Conservation (phyloP, 768 basidiomycete genomes). For the Auricularia sp. region DNA sequence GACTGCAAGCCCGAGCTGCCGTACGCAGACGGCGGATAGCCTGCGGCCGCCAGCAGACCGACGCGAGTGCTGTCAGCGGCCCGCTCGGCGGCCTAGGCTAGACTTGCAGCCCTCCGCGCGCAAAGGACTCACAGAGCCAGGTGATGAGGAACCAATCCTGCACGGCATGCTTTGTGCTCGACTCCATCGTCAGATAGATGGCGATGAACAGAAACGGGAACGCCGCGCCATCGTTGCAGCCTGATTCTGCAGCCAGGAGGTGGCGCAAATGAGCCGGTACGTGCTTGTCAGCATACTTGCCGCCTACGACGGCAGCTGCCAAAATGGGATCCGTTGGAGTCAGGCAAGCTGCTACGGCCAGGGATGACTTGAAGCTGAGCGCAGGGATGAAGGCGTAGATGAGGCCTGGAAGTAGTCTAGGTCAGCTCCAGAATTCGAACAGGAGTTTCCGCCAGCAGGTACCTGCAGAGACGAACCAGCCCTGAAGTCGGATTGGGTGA, state of each 20-base stretch:
- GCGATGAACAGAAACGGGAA: conserved; percentile 91
- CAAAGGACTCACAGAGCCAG: conserved; percentile 63
- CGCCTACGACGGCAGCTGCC: conserved; percentile 83
- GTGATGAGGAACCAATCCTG: conserved; percentile 81
- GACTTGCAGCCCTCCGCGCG: too few species aligned
- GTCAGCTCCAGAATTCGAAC: background rate
- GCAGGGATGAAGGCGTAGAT: conserved; percentile 89
- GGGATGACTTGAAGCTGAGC: conserved; percentile 78
- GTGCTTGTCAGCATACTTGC: conserved; percentile 96
- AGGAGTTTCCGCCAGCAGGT: background rate
- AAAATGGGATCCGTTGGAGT: conserved; percentile 94
- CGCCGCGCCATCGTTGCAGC: conserved; percentile 82
- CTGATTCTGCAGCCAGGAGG: conserved; percentile 16
- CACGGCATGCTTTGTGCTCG: conserved; percentile 49
- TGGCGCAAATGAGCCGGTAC: conserved; percentile 75
- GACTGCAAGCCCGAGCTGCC: too few species aligned
- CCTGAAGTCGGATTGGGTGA: conserved; percentile 31
- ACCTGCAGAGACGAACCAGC: conserved; percentile 83
- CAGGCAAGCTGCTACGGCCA: conserved; percentile 86
- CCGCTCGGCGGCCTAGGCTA: too few species aligned
- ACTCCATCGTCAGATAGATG: conserved; percentile 74
- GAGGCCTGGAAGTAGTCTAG: conserved; percentile 32
- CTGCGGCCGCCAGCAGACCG: too few species aligned
- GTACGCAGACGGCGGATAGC: too few species aligned
- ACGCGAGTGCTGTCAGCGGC: too few species aligned